Evolutionary conservation across 495 filamentous ascomycete genomes (phyloP), one percentile per base, ranked within the genome.

Genomic region (Xanthoparmelia taractica): DNA sequence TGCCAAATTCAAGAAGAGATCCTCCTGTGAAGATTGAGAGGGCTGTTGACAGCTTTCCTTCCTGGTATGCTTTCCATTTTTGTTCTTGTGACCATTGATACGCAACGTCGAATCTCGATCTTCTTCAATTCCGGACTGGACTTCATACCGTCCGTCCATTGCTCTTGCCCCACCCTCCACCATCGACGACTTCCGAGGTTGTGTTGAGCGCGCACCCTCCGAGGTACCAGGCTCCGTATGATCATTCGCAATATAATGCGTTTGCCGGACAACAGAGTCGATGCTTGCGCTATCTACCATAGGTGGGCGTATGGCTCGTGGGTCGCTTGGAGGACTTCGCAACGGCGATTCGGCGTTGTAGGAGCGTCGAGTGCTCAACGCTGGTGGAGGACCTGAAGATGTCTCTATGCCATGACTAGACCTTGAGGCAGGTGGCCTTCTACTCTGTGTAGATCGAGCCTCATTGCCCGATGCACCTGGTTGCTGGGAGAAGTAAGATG

Each of bases 1-100:
- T 17, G 85, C 85, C 63, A 88, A 82, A 63, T 85, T 82, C 59
- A 88, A 69, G 68, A 88, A 88, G 29, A 87, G 70, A 73, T 88
- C 85, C 59, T 85, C 85, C 60, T 76, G 78, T 58, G 73, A 74
- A 12, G 72, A 72, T 31, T 73, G 71, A 41, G 63, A 50, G 31
- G 68, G 61, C 17, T 77, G 73, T 58, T 78, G 60, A 25, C 38
- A 18, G 25, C 37, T 23, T 43, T 57, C 37, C 72, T 37, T 71
- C 69, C 40, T 71, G 61, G 36, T 67, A 55, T 48, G 63, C 66
- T 45, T 60, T 43, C 50, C 52, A 69, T 57, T 67, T 61, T 48
- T 67, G 55, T n/a, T 69, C 67, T 60, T 73, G 71, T 57, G 62
- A 67, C 71, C 70, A 45, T 75, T 73, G 61, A 71, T 73, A 43